A percentile compares a stretch with the other conserved stretches of the same genome.
These are phyloP conservation scores for Scutellaria baicalensis DNA, from an alignment of 257 asterid species.

Conservation along the genomic window DNA sequence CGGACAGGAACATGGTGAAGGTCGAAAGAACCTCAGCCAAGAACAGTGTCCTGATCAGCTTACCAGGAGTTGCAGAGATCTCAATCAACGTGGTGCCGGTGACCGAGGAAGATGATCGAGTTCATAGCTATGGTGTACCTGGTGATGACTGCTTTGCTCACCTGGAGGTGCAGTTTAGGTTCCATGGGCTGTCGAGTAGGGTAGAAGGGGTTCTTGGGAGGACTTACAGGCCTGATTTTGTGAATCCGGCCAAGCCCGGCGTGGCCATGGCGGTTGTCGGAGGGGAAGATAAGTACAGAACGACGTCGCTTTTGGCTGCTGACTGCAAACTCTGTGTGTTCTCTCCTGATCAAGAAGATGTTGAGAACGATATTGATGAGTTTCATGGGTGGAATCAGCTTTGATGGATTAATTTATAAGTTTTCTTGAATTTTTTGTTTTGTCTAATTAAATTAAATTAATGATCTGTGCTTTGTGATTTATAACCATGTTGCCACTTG, in stretches of 20 bases:
- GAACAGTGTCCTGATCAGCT: constrained; percentile 26
- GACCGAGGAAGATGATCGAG: constrained; percentile 47
- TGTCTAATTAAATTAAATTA: no score
- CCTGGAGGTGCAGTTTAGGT: constrained; percentile 57
- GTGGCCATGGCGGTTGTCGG: constrained; percentile 59
- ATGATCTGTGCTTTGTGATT: no score
- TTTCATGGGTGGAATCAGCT: no score
- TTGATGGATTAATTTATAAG: no score
- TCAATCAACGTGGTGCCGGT: constrained; percentile 45
- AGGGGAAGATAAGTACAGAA: constrained; percentile 50
- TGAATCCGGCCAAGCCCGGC: constrained; percentile 38
- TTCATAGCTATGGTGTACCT: constrained; percentile 51
- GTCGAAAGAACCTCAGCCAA: constrained; percentile 32
- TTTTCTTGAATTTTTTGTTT: no score
- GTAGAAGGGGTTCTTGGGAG: constrained; percentile 63
- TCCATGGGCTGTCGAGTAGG: constrained; percentile 26
- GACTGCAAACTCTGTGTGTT: constrained; percentile 33
- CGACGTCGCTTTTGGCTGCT: constrained; percentile 33
- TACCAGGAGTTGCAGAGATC: constrained; percentile 35
- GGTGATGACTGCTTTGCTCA: constrained; percentile 50
- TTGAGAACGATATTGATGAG: no score
- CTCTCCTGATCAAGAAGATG: not conserved
- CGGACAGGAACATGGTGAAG: not conserved
- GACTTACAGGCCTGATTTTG: constrained; percentile 50
- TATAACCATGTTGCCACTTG: no score